Conservation (phyloP, 2,329 filamentous ascomycete genomes). For the Monilinia vaccinii-corymbosi region DNA sequence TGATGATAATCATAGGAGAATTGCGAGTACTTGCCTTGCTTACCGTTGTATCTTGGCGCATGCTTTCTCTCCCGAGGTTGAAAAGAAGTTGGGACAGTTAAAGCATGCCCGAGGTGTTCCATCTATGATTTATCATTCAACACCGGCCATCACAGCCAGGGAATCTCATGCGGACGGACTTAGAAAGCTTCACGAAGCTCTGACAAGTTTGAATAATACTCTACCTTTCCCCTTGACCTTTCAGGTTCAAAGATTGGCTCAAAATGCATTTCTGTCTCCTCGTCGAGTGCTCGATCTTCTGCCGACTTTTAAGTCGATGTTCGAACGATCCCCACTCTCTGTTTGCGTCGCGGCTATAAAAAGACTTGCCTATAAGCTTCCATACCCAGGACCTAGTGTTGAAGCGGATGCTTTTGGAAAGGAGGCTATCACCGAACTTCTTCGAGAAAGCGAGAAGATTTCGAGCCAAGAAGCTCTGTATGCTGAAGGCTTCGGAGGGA, state of each 20-base stretch:
- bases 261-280: slow-evolving; percentile 54
- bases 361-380: slow-evolving; percentile 42
- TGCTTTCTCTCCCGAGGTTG: slow-evolving; percentile 20
- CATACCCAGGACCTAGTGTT: slow-evolving; percentile 43
- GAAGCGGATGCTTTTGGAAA: slow-evolving; percentile 36
- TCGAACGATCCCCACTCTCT: slow-evolving; percentile 25
- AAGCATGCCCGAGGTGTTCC: slow-evolving; percentile 28
- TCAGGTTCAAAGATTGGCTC: slow-evolving; percentile 53
- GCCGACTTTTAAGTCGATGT: slow-evolving; percentile 32
- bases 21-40: slow-evolving; percentile 40
- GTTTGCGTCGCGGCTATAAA: slow-evolving; percentile 47
- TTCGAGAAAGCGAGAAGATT: slow-evolving; percentile 33
- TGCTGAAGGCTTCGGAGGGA: slow-evolving; percentile 23
- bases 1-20: slow-evolving; percentile 30
- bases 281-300: slow-evolving; percentile 38
- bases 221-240: slow-evolving; percentile 48
- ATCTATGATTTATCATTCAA: slow-evolving; percentile 20
- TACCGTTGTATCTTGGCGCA: slow-evolving; percentile 36
- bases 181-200: slow-evolving; percentile 12
- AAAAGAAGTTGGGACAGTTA: slow-evolving; percentile 25
- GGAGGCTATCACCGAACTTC: slow-evolving; percentile 35
- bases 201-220: slow-evolving; percentile 19
- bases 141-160: slow-evolving; percentile 9
- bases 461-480: slow-evolving; percentile 15
- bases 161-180: slow-evolving; percentile 17